phyloP scores from a whole-genome alignment of 129 eudicot genomes.

The Mikania micrantha region DNA sequence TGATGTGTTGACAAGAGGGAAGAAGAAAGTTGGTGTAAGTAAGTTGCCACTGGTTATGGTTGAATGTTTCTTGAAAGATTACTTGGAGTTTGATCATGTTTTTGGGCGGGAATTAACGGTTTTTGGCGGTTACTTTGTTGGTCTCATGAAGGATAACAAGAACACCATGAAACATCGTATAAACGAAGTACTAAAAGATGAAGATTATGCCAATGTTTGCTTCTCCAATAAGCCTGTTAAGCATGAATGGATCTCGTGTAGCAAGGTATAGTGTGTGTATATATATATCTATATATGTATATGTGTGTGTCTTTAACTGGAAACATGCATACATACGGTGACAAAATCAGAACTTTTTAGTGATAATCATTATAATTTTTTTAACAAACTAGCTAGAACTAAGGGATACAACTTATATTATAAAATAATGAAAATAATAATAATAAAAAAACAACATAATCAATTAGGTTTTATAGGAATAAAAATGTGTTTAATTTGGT shows the following conservation, averaged over 20 bases:
- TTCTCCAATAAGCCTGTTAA: slow-evolving; percentile 25
- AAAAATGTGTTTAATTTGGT: too few relatives aligned
- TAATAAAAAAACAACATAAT: too few relatives aligned
- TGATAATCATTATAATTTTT: too few relatives aligned
- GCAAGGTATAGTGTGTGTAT: slow-evolving; percentile 54
- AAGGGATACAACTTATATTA: too few relatives aligned
- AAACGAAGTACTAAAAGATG: slow-evolving; percentile 16
- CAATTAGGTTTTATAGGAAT: too few relatives aligned
- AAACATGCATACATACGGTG: too few relatives aligned
- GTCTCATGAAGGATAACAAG: slow-evolving; percentile 49
- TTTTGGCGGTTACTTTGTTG: slow-evolving; percentile 45
- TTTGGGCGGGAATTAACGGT: slow-evolving; percentile 52
- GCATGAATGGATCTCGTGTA: slow-evolving; percentile 26
- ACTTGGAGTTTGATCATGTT: slow-evolving; percentile 53
- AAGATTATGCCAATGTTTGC: slow-evolving; percentile 13
- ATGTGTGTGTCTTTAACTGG: too few relatives aligned
- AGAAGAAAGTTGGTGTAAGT: slow-evolving; percentile 48
- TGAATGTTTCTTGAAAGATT: slow-evolving; percentile 69
- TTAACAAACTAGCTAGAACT: too few relatives aligned
- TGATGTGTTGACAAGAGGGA: slow-evolving; percentile 40
- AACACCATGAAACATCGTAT: slow-evolving; percentile 3
- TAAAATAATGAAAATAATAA: too few relatives aligned
- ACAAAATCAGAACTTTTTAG: too few relatives aligned
- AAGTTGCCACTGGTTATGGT: slow-evolving; percentile 72
- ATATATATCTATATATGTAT: too few relatives aligned